Base-by-base conservation (phyloP, 2,329 filamentous ascomycete genomes). In the Fusarium coicis region DNA sequence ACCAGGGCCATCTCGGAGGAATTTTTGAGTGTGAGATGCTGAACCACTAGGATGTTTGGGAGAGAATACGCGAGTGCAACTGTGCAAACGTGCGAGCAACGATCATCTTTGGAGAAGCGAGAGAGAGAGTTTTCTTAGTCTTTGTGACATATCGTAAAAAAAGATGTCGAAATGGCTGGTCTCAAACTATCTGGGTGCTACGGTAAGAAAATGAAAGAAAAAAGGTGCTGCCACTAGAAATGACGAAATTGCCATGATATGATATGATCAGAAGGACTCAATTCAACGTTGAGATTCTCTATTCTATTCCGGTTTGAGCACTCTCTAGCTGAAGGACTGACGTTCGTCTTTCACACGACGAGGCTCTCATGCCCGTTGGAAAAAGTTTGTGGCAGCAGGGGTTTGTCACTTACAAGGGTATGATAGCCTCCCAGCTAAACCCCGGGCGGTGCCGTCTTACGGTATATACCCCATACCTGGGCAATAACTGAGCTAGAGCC, bases 351-450 rank as follows among this genome's bases (percentile, higher is more conserved):
- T 32, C 47, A 28, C 53, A 43, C 32, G 47, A 61, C 16, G 63
- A 59, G 55, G 63, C 59, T 69, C 58, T 69, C 14, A 18, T 44
- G 50, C 37, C 40, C 15, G 12, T 36, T 49, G 46, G 46, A 40
- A 63, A 63, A 70, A 59, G 52, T 47, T 70, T 70, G 66, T 70
- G 66, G 46, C 66, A 69, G 66, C 66, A 69, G 44, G 66, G 66
- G 36, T 58, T 39, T 23, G 34, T 40, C 40, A 44, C 32, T 59
- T 30, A 28, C 66, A 66, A 59, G 66, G 66, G 66, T 42, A 16
- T 32, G 34, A n/a, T 55, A 44, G 60, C 36, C 44, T 49, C 28
- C 30, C 39, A 49, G 32, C 39, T 56, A 30, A 30, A 37, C 64
- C 66, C 65, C 46, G 58, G 66, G 49, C 66, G 58, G 39, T 63